Base-by-base conservation (phyloP, 139 green algal species). In the Micromonas pusilla region DNA sequence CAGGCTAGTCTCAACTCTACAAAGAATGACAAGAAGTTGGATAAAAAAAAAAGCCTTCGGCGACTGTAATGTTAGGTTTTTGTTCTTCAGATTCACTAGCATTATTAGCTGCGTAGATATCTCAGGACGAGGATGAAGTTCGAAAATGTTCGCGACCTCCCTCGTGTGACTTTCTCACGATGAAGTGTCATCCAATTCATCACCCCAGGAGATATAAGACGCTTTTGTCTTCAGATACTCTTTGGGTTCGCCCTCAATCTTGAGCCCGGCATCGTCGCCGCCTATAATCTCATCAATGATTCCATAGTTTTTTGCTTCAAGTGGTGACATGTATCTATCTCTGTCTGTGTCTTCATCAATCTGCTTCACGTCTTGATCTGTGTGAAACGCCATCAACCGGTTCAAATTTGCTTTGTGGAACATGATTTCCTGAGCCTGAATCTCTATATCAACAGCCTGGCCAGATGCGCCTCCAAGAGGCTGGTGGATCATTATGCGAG, bases 401-500 rank as follows among this genome's bases (percentile, higher is more conserved):
- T 97, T 98, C 52, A 99, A 85, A 86, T 97, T 98, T 57, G 87
- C 90, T 83, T 98, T 98, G 86, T 99, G 95, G 86, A 94, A 98
- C 93, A 99, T 97, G 85, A 99, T 99, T 85, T 99, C 95, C 78
- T 93, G 92, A 71, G 95, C 93, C 88, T 97, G 90, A 79, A 96
- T 93, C 83, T 92, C 91, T 67, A 96, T 91, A 81, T 96, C 91
- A n/a, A 94, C 90, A 0, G 91, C 91, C 68, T 78, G 32, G 2
- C 96, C 96, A 54, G 82, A 91, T n/a, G 94, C 94, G 6, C 95
- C 95, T 70, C 95, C 96, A 45, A 99, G 91, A 0, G 96, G 96
- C 88, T 99, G 96, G 84, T 99, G 96, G 82, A 99, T 99, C 96
- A 99, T 99, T 85, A 99, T 97, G 77, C 96, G 89, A 4, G 92